phyloP scores from a whole-genome alignment of 257 asterid species.

The Petunia axillaris region DNA sequence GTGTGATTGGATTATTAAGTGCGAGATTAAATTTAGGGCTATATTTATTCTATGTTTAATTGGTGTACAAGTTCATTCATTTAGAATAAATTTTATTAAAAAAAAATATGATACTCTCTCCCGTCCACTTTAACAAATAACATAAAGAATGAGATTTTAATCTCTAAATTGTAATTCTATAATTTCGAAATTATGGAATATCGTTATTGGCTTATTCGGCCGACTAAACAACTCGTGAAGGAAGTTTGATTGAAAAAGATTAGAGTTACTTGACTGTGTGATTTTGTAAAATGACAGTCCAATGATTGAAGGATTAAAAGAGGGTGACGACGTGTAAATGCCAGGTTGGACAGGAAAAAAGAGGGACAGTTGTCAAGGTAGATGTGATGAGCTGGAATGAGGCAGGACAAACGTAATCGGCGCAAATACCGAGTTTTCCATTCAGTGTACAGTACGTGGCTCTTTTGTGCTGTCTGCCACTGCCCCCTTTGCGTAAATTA shows the following conservation, averaged over 20 bases:
- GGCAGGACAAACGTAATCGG: conserved; percentile 1
- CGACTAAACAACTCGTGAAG: too few relatives aligned
- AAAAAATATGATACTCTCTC: too few relatives aligned
- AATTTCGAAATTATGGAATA: too few relatives aligned
- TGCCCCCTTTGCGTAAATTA: neutral
- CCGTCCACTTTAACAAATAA: too few relatives aligned
- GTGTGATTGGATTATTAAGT: too few relatives aligned
- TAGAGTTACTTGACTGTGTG: neutral
- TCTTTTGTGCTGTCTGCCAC: neutral
- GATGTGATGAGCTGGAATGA: conserved; percentile 19
- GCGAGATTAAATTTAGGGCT: too few relatives aligned
- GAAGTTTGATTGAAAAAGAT: neutral
- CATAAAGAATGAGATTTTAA: too few relatives aligned
- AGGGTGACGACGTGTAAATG: conserved; percentile 15
- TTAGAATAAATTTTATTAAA: too few relatives aligned
- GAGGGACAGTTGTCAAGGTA: neutral
- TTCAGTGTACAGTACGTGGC: conserved; percentile 1
- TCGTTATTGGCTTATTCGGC: too few relatives aligned
- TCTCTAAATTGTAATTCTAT: too few relatives aligned
- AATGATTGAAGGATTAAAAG: neutral
- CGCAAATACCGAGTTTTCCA: neutral
- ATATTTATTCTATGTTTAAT: too few relatives aligned
- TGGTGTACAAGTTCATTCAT: too few relatives aligned
- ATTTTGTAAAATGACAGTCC: neutral
- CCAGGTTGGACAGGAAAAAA: neutral